phyloP scores from a whole-genome alignment of 306 rosid species.

The Rosa multiflora region DNA sequence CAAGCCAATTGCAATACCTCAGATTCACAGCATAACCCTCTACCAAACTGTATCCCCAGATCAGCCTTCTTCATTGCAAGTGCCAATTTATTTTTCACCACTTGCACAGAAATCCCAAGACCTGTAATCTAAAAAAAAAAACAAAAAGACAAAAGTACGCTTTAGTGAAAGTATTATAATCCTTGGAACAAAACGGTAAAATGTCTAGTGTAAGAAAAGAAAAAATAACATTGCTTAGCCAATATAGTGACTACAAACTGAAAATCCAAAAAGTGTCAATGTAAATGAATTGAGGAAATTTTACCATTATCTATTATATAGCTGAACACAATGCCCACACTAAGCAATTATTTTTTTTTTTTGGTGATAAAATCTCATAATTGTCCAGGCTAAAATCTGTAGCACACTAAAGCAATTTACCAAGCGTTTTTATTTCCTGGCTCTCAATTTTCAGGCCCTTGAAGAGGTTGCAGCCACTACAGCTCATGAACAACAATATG shows the following conservation, averaged over 20 bases:
- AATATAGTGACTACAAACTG: background rate
- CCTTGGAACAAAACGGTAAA: background rate
- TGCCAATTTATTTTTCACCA: constrained; percentile 80
- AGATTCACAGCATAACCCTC: constrained; percentile 61
- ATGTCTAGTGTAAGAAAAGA: background rate
- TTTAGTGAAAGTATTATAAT: background rate
- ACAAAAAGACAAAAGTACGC: background rate
- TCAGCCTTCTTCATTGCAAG: constrained; percentile 62
- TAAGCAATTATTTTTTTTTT: background rate
- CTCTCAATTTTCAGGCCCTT: background rate
- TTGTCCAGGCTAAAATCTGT: background rate
- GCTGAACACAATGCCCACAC: background rate
- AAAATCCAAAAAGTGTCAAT: background rate
- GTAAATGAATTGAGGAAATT: background rate
- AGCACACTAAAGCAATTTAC: background rate
- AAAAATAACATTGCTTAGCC: background rate
- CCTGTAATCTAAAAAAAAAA: constrained; percentile 53
- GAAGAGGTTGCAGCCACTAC: background rate
- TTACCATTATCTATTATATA: background rate
- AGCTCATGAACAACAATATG: background rate
- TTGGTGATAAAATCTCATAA: background rate
- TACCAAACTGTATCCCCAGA: constrained; percentile 68
- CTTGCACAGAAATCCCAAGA: constrained; percentile 50
- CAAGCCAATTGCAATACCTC: constrained; percentile 79
- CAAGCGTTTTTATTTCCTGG: background rate